Evolutionary conservation across 805 yeast species (phyloP).

Genomic region (Yueomyces sinensis): DNA sequence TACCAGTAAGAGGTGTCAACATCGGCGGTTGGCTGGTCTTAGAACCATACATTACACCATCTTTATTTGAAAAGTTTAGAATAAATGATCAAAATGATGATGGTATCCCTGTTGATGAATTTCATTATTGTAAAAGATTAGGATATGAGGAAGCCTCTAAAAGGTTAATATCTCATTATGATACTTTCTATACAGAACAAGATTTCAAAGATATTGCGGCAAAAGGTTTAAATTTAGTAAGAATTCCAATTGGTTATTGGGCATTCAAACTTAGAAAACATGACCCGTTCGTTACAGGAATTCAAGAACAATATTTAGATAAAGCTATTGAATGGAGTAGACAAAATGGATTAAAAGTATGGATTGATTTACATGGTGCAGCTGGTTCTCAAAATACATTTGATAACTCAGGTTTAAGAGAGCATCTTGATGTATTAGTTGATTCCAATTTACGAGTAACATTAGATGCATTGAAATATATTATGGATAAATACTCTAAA

Average conservation of each 20-base stretch:
- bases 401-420: conserved; percentile 86
- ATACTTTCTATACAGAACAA: conserved; percentile 53
- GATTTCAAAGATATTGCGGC: conserved; percentile 49
- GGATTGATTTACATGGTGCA: conserved; percentile 88
- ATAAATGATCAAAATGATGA: conserved; percentile 1
- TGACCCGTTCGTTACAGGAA: conserved; percentile 79
- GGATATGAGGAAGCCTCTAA: conserved; percentile 33
- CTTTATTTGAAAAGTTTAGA: conserved; percentile 30
- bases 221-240: conserved; percentile 64
- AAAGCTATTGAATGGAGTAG: conserved; percentile 68
- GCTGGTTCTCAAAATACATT: conserved; percentile 93
- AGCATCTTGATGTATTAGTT: conserved; percentile 36
- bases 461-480: conserved; percentile 35
- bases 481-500: conserved; percentile 51
- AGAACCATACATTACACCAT: conserved; percentile 61
- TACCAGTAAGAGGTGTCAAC: conserved; percentile 31
- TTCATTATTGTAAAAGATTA: conserved; percentile 33
- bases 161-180: conserved; percentile 49
- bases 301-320: conserved; percentile 52
- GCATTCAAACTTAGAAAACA: conserved; percentile 46
- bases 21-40: conserved; percentile 65
- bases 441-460: conserved; percentile 39
- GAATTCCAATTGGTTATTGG: conserved; percentile 93
- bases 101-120: conserved; percentile 37
- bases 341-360: conserved; percentile 48